A percentile compares a stretch with the other conserved stretches of the same genome.
Evolutionary conservation across 2,329 filamentous ascomycete genomes (phyloP).

Genomic region (Neobulgaria alba): DNA sequence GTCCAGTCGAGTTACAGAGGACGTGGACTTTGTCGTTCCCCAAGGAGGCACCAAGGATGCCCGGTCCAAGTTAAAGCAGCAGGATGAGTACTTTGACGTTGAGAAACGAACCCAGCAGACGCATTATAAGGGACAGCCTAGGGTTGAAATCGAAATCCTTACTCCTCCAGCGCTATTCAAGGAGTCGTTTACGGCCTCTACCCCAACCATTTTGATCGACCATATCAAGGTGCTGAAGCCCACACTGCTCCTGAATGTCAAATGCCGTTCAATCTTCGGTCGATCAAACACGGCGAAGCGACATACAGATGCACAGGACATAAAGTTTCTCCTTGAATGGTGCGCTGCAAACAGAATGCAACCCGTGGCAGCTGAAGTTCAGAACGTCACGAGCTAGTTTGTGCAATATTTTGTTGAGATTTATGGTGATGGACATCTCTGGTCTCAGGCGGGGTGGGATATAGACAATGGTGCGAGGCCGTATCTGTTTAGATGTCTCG

Average conservation of each 20-base stretch:
- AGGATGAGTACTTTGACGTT: slow-evolving; percentile 1
- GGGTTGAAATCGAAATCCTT: slow-evolving; percentile 8
- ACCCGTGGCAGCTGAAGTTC: slow-evolving; percentile 1
- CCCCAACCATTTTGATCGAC: slow-evolving; percentile 1
- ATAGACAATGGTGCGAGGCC: too few species aligned
- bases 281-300: slow-evolving; percentile 3
- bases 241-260: slow-evolving; percentile 9
- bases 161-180: slow-evolving; percentile 6
- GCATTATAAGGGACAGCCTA: slow-evolving; percentile 2
- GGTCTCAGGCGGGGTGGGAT: too few species aligned
- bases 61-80: background rate
- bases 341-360: background rate
- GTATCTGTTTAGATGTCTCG: too few species aligned
- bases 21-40: slow-evolving; percentile 8
- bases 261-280: slow-evolving; percentile 6
- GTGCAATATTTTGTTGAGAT: too few species aligned
- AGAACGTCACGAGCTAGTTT: too few species aligned
- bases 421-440: too few species aligned
- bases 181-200: slow-evolving; percentile 1
- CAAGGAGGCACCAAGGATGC: slow-evolving; percentile 3
- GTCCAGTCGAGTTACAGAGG: slow-evolving; percentile 2
- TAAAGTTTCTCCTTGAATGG: slow-evolving; percentile 5
- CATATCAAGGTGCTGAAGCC: slow-evolving; percentile 9
- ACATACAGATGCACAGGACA: slow-evolving; percentile 6
- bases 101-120: slow-evolving; percentile 5